Evolutionary conservation across 768 basidiomycete genomes (phyloP).

Genomic region (Royoungia palumana): DNA sequence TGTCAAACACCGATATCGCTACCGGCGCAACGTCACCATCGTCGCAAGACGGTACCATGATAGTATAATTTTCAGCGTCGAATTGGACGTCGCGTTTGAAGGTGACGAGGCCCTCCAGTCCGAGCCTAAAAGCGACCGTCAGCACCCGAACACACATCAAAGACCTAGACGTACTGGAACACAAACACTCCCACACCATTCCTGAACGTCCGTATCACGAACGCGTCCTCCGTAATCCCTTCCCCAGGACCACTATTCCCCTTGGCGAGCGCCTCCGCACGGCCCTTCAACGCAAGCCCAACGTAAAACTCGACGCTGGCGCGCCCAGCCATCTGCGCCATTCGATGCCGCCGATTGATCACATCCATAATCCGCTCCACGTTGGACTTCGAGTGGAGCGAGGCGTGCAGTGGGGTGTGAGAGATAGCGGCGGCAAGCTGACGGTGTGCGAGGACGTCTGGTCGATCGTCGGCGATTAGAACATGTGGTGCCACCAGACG

Average conservation of each 20-base stretch:
- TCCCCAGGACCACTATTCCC: constrained; percentile 33
- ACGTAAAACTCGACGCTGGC: constrained; percentile 99
- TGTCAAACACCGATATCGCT: constrained; percentile 87
- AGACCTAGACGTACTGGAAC: constrained; percentile 62
- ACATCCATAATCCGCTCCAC: constrained; percentile 84
- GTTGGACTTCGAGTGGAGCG: constrained; percentile 82
- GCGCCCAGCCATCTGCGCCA: constrained; percentile 96
- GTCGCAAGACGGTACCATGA: constrained; percentile 53
- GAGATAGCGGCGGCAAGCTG: constrained; percentile 90
- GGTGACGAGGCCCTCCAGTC: constrained; percentile 90
- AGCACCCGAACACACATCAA: neutral
- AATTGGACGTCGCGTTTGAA: constrained; percentile 90
- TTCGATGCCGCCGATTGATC: constrained; percentile 88
- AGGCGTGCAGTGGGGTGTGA: constrained; percentile 77
- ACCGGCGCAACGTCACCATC: constrained; percentile 36
- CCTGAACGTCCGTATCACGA: constrained; percentile 89
- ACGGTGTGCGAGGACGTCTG: constrained; percentile 91
- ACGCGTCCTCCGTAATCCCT: constrained; percentile 74
- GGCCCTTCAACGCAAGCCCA: constrained; percentile 81
- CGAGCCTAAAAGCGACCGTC: constrained; percentile 54
- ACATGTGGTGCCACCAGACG: too few species aligned
- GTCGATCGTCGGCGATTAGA: neutral
- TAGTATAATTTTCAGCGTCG: constrained; percentile 86
- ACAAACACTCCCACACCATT: constrained; percentile 98
- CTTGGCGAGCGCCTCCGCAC: constrained; percentile 39